Evolutionary conservation across 345 rosid species (phyloP).

Genomic region (Acer yangbiense): DNA sequence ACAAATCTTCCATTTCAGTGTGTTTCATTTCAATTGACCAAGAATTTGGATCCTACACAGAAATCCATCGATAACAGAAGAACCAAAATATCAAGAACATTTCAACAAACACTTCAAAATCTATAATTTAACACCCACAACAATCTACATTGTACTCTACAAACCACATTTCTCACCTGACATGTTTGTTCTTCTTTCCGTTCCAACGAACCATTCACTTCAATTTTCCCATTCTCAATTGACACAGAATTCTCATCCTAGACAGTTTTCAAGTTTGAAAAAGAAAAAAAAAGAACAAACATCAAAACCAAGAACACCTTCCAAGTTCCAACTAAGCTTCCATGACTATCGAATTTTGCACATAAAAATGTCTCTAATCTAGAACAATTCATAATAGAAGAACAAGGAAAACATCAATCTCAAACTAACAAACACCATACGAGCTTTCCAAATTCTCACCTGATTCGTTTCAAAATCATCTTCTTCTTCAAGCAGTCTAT

Average conservation of each 20-base stretch:
- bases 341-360: neutral
- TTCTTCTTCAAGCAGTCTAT: constrained; percentile 26
- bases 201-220: constrained; percentile 2
- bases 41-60: constrained; percentile 4
- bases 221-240: neutral
- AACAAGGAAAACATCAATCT: neutral
- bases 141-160: neutral
- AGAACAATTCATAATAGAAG: neutral
- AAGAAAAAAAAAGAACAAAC: neutral
- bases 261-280: neutral
- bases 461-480: constrained; percentile 26
- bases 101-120: neutral
- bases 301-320: neutral
- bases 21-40: constrained; percentile 14
- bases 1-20: constrained; percentile 17
- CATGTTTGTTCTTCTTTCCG: constrained; percentile 10
- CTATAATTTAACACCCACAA: neutral
- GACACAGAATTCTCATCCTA: constrained; percentile 9
- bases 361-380: neutral
- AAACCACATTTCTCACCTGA: constrained; percentile 13
- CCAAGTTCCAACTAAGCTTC: neutral
- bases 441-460: constrained; percentile 33
- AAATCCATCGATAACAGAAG: neutral
- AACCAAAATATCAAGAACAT: neutral
- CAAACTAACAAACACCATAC: neutral